Evolutionary conservation across 1,284 basidiomycete genomes (phyloP), one percentile per base, ranked within the genome.

Genomic region (Boletellus deceptivus): DNA sequence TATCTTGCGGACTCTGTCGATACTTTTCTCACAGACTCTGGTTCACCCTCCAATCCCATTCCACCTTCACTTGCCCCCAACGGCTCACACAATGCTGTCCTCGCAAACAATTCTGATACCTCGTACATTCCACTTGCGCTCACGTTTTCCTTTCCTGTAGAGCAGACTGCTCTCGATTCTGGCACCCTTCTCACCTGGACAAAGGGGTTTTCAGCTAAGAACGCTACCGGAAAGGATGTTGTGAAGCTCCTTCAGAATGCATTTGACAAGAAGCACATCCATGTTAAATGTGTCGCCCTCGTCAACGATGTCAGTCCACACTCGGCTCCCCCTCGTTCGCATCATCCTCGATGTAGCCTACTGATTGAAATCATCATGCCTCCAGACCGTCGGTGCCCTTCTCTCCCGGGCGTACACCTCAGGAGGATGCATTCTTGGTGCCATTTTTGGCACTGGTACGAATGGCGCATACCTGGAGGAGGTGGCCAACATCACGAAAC

Each of bases 1-100:
- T 99, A 97, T 73, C 90, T 99, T 59, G 97, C 97, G 27, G 90
- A 93, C 60, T 95, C 91, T 7, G 94, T 99, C 29, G 93, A 96
- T 66, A 84, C 88, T 10, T 99, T 99, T 75, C 76, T 99, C 52
- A 95, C 84, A n/a, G 82, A 86, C 51, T 62, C 62, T 20, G 60
- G 64, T 62, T 79, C 66, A 58, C 77, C 62, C 67, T 75, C 56
- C 51, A 72, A 52, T 54, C 65, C 75, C 13, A 73, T 71, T 18
- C 74, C 78, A 44, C 70, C 76, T 16, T 73, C 75, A 4, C 71
- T 72, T 41, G 14, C 60, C 46, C 63, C 51, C 53, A 59, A 55
- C 20, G 56, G 44, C 36, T 51, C 50, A 34, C 50, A 55, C 35
- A 63, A 59, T 18, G 47, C 60, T 25, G 55, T 65, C 33, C 55